These are phyloP conservation scores for Neurospora pannonica DNA, from an alignment of 495 filamentous ascomycete species.

Conservation along the genomic window DNA sequence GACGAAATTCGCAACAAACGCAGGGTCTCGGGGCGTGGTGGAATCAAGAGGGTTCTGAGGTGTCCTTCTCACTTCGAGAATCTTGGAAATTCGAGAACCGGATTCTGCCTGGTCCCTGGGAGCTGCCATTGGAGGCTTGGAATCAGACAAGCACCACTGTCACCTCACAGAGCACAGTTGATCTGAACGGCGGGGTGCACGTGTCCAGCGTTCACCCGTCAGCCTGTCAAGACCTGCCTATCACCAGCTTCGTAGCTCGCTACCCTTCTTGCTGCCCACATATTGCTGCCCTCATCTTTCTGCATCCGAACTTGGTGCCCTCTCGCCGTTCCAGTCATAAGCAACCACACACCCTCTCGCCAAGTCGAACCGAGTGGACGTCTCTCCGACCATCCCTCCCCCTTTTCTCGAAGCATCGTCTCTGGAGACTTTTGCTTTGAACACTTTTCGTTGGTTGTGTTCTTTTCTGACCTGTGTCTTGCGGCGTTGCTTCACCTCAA, in stretches of 20 bases:
- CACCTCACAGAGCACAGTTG: not conserved
- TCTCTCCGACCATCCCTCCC: not conserved
- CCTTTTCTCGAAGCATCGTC: not conserved
- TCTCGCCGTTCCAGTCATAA: not conserved
- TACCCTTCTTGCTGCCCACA: not conserved
- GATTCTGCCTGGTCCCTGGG: not conserved
- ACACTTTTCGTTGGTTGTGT: not conserved
- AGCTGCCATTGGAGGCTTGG: not conserved
- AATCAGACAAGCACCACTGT: not conserved
- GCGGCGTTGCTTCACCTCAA: not conserved
- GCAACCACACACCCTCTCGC: not conserved
- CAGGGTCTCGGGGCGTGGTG: not conserved
- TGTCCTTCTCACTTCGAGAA: not conserved
- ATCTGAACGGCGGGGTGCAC: not conserved
- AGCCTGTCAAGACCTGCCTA: not conserved
- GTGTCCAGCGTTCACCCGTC: not conserved
- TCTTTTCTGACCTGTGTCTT: not conserved
- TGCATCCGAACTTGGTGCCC: not conserved
- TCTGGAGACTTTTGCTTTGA: not conserved
- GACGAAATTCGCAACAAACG: not conserved
- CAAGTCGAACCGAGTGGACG: not conserved
- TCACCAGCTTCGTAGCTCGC: not conserved
- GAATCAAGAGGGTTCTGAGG: not conserved
- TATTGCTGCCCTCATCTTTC: not conserved
- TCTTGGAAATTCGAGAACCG: not conserved